These are phyloP conservation scores for Arachnomyces sp. DNA, from an alignment of 2,329 filamentous ascomycete genomes.

Conservation along the genomic window DNA sequence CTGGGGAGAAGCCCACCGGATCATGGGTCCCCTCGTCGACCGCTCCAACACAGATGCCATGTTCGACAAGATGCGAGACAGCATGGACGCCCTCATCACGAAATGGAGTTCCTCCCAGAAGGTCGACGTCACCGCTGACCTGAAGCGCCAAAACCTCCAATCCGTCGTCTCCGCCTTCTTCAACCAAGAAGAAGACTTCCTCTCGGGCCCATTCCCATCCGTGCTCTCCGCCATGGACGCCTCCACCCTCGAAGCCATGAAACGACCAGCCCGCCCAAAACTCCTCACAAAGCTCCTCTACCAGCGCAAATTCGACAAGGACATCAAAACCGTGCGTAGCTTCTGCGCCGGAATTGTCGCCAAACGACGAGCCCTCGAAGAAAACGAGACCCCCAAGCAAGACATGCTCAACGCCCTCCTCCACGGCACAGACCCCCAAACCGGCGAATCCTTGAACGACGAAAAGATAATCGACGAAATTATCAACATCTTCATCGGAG, in stretches of 20 bases:
- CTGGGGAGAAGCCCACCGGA: slow-evolving; percentile 57
- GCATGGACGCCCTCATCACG: slow-evolving; percentile 41
- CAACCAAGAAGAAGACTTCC: slow-evolving; percentile 42
- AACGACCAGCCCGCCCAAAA: slow-evolving; percentile 44
- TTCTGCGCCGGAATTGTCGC: slow-evolving; percentile 51
- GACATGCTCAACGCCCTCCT: slow-evolving; percentile 56
- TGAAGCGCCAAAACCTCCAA: slow-evolving; percentile 49
- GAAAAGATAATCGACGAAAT: slow-evolving; percentile 60
- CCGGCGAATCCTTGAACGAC: slow-evolving; percentile 49
- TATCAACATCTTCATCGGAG: slow-evolving; percentile 55
- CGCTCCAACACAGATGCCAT: slow-evolving; percentile 31
- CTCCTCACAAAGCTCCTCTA: slow-evolving; percentile 48
- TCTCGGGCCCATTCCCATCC: slow-evolving; percentile 40
- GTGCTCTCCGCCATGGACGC: slow-evolving; percentile 49
- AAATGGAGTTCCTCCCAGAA: slow-evolving; percentile 41
- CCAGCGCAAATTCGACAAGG: slow-evolving; percentile 45
- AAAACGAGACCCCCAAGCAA: slow-evolving; percentile 45
- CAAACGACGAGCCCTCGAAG: slow-evolving; percentile 36
- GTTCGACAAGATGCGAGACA: slow-evolving; percentile 43
- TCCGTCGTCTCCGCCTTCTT: slow-evolving; percentile 44
- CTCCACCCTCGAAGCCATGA: slow-evolving; percentile 48
- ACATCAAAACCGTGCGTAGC: slow-evolving; percentile 47
- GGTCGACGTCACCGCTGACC: slow-evolving; percentile 41
- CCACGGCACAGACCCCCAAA: slow-evolving; percentile 52
- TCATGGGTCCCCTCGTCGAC: slow-evolving; percentile 39